phyloP scores from a whole-genome alignment of 2,329 filamentous ascomycete genomes.

The Anthostomella pinea region DNA sequence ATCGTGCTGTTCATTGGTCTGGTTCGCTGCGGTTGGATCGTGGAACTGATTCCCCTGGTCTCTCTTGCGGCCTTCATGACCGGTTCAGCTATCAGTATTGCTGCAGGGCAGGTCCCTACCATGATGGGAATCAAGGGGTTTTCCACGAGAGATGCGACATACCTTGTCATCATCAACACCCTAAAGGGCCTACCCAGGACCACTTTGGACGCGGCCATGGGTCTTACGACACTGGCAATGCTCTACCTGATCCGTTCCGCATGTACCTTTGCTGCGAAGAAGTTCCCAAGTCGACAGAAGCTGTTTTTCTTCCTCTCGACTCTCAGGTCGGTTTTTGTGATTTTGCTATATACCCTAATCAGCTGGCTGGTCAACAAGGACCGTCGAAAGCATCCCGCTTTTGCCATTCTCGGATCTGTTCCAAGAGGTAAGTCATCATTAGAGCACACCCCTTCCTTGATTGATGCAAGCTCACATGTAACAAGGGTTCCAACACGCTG shows the following conservation, averaged over 20 bases:
- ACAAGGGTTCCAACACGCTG: constrained; percentile 74
- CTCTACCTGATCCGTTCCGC: constrained; percentile 71
- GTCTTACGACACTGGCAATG: constrained; percentile 74
- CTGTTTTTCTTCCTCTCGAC: constrained; percentile 88
- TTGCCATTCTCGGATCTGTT: constrained; percentile 72
- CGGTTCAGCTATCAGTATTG: constrained; percentile 87
- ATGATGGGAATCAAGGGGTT: constrained; percentile 78
- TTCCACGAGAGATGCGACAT: constrained; percentile 74
- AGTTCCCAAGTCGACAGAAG: constrained; percentile 67
- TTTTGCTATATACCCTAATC: constrained; percentile 87
- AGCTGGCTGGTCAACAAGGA: constrained; percentile 80
- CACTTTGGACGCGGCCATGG: constrained; percentile 80
- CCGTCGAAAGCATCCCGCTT: constrained; percentile 59
- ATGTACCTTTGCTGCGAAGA: constrained; percentile 66
- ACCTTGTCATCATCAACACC: constrained; percentile 78
- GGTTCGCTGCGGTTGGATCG: constrained; percentile 79
- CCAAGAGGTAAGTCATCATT: constrained; percentile 61
- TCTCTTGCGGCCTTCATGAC: constrained; percentile 97
- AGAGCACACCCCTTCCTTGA: constrained; percentile 5
- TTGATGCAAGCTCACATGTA: constrained; percentile 17
- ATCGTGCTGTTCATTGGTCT: constrained; percentile 80
- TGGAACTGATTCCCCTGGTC: constrained; percentile 87
- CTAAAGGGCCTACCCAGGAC: constrained; percentile 67
- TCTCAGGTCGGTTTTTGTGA: constrained; percentile 85
- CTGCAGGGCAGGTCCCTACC: constrained; percentile 74